Percentiles rank a stretch among this genome's conserved stretches.
phyloP scores from a whole-genome alignment of 2,329 filamentous ascomycete species.

The Pyrenophora graminea region DNA sequence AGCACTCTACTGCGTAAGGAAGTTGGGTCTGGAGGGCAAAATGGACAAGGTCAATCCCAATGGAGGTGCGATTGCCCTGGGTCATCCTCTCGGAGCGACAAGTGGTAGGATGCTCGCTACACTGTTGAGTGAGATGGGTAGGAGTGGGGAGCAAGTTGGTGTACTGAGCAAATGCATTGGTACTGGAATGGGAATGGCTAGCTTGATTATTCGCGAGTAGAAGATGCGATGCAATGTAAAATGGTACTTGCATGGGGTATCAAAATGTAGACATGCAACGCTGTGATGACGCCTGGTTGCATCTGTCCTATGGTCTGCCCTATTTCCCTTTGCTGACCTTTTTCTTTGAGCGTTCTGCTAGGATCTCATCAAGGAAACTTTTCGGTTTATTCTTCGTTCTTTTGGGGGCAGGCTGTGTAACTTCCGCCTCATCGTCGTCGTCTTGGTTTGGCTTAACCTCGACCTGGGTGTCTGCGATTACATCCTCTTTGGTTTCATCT shows the following conservation, averaged over 20 bases:
- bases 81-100: slow-evolving; percentile 88
- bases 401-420: slow-evolving; percentile 17
- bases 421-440: slow-evolving; percentile 11
- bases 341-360: slow-evolving; percentile 56
- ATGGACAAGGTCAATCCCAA: slow-evolving; percentile 84
- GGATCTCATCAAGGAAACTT: slow-evolving; percentile 61
- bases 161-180: slow-evolving; percentile 85
- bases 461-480: not conserved
- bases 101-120: slow-evolving; percentile 80
- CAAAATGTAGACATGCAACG: not conserved
- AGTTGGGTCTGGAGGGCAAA: slow-evolving; percentile 68
- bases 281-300: not conserved
- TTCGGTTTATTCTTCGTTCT: slow-evolving; percentile 44
- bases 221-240: not conserved
- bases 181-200: slow-evolving; percentile 59
- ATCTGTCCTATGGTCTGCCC: no score
- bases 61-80: slow-evolving; percentile 91
- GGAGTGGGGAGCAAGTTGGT: slow-evolving; percentile 72
- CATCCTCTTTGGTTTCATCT: not conserved
- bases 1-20: slow-evolving; percentile 71
- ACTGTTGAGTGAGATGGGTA: slow-evolving; percentile 69
- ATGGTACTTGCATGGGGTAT: not conserved
- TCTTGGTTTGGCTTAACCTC: slow-evolving; percentile 7
- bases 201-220: slow-evolving; percentile 55
- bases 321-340: slow-evolving; percentile 46